phyloP scores from a whole-genome alignment of 208 protist genomes.

The Novymonas esmeraldas region DNA sequence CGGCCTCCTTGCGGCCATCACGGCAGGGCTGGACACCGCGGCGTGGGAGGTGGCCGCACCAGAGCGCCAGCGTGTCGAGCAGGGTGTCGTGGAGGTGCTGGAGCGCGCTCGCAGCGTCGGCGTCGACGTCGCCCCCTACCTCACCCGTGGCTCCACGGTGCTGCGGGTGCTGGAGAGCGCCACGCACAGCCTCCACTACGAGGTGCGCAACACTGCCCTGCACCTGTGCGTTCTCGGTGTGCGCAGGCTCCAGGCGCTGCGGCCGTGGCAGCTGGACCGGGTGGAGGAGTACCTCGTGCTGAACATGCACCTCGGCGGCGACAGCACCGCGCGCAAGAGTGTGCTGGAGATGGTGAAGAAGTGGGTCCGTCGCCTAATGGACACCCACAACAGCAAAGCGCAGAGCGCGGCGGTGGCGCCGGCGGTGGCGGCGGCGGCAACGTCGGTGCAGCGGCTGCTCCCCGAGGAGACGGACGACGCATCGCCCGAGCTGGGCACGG shows the following conservation, averaged over 20 bases:
- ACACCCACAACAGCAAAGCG: conserved; percentile 37
- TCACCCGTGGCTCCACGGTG: conserved; percentile 35
- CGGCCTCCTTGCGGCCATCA: conserved; percentile 29
- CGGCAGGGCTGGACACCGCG: not conserved
- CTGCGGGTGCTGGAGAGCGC: conserved; percentile 46
- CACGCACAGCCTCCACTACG: conserved; percentile 54
- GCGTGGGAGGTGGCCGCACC: conserved; percentile 8
- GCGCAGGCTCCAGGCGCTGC: conserved; percentile 60
- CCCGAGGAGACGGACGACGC: too few species aligned
- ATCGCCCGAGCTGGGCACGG: conserved; percentile 21
- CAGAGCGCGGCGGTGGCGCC: not conserved
- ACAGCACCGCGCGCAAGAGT: conserved; percentile 69
- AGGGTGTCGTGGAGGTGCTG: conserved; percentile 83
- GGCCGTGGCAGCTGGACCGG: conserved; percentile 64
- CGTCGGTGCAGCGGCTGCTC: not conserved
- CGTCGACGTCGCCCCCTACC: conserved; percentile 60
- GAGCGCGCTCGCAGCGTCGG: conserved; percentile 58
- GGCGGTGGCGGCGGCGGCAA: not conserved
- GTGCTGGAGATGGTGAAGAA: conserved; percentile 71
- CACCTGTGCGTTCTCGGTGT: conserved; percentile 64
- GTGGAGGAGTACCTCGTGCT: conserved; percentile 78
- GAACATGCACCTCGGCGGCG: conserved; percentile 85
- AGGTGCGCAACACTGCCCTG: conserved; percentile 72
- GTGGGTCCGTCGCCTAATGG: conserved; percentile 64
- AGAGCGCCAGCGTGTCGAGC: conserved; percentile 36